Percentiles rank a stretch among this genome's conserved stretches.
Evolutionary conservation across 257 asterid species (phyloP).

Genomic region (Leonotis leonurus): DNA sequence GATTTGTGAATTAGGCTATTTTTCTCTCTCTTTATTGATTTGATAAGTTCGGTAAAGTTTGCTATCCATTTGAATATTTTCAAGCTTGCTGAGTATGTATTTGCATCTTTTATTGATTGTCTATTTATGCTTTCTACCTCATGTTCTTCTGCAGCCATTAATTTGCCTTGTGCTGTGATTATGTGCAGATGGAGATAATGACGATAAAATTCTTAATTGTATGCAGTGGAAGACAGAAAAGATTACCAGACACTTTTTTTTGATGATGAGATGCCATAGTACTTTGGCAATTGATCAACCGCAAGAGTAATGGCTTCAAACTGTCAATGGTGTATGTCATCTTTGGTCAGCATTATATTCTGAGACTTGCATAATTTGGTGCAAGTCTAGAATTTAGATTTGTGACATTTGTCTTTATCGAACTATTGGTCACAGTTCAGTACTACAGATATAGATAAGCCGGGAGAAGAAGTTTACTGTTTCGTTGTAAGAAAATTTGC

Average conservation of each 20-base stretch:
- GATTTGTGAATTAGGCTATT: not conserved
- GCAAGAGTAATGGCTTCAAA: conserved; percentile 7
- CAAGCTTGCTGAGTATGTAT: not conserved
- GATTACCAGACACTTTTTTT: not conserved
- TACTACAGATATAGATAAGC: not conserved
- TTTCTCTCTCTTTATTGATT: not conserved
- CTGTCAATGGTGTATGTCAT: conserved; percentile 7
- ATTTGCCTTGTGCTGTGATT: not conserved
- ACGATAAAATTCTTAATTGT: not conserved
- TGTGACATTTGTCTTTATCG: not conserved
- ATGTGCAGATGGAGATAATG: conserved; percentile 2
- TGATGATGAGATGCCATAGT: not conserved
- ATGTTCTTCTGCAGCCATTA: not conserved
- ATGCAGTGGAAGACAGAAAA: not conserved
- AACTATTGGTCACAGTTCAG: not conserved
- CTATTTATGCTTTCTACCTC: not conserved
- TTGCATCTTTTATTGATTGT: not conserved
- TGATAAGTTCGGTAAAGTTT: conserved; percentile 2
- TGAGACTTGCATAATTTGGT: conserved; percentile 4
- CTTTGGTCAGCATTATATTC: not conserved
- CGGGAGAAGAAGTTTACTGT: not conserved
- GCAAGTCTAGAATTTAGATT: no score
- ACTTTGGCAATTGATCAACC: not conserved
- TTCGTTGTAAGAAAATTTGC: not conserved
- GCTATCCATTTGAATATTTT: not conserved